These are phyloP conservation scores for Quercus berberidifolia DNA, from an alignment of 306 rosid species.

Conservation along the genomic window DNA sequence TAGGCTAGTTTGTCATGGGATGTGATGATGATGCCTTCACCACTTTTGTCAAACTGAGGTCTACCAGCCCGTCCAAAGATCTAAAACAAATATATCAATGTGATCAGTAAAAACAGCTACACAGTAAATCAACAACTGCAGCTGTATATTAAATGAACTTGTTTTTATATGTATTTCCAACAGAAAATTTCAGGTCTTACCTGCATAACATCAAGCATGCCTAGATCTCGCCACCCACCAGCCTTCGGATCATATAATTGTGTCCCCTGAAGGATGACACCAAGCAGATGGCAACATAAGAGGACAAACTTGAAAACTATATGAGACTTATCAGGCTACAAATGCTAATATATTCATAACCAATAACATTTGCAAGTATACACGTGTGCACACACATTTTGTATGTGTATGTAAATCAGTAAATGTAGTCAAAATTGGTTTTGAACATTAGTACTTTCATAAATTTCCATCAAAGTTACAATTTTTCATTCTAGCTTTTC, in stretches of 20 bases:
- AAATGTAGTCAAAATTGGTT: slow-evolving; percentile 2
- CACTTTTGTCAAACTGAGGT: slow-evolving; percentile 97
- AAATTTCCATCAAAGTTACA: background rate
- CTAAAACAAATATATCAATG: slow-evolving; percentile 34
- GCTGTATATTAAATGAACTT: background rate
- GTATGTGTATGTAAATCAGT: background rate
- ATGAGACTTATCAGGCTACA: slow-evolving; percentile 1
- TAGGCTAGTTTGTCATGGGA: slow-evolving; percentile 89
- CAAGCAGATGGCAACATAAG: slow-evolving; percentile 8
- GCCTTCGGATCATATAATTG: slow-evolving; percentile 97
- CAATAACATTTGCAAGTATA: background rate
- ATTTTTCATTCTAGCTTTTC: background rate
- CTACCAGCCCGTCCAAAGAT: slow-evolving; percentile 98
- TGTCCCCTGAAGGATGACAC: slow-evolving; percentile 63
- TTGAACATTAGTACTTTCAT: background rate
- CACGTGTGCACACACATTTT: background rate
- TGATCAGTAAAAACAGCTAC: slow-evolving; percentile 15
- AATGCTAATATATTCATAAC: background rate
- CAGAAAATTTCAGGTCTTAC: slow-evolving; percentile 33
- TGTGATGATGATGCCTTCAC: slow-evolving; percentile 96
- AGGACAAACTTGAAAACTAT: background rate
- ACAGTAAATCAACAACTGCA: background rate
- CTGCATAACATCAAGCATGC: slow-evolving; percentile 99
- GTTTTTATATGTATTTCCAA: background rate
- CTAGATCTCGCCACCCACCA: slow-evolving; percentile 97